Conservation (phyloP, 2,329 filamentous ascomycete genomes). For the Apiospora kogelbergensis region DNA sequence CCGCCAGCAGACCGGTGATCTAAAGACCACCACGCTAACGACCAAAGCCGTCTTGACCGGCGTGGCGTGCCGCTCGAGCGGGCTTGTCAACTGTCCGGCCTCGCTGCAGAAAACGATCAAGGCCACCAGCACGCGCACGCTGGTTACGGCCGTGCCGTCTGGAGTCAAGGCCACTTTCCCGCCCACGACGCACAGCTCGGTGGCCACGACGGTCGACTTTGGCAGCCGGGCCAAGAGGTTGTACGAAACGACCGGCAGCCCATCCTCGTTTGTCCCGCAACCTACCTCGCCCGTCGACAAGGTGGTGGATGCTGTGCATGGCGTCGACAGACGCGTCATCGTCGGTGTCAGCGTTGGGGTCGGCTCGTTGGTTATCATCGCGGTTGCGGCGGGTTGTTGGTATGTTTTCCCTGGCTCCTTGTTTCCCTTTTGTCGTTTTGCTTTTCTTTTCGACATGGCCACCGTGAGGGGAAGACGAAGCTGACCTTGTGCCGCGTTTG, state of each 20-base stretch:
- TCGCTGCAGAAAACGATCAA: constrained; percentile 47
- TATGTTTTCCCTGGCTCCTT: not conserved
- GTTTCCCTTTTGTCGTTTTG: too few species aligned
- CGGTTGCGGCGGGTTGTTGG: not conserved
- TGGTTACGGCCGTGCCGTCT: constrained; percentile 39
- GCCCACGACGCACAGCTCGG: constrained; percentile 28
- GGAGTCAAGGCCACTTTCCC: constrained; percentile 42
- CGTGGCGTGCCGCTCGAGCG: constrained; percentile 41
- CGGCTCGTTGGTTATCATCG: not conserved
- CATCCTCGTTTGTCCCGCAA: constrained; percentile 41
- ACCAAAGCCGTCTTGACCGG: constrained; percentile 43
- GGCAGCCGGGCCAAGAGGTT: constrained; percentile 38
- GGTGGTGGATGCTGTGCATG: not conserved
- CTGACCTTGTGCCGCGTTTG: not conserved
- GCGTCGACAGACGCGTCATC: not conserved
- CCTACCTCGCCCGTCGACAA: constrained; percentile 26
- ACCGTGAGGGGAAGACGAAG: not conserved
- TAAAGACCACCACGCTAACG: constrained; percentile 40
- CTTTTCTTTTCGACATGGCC: not conserved
- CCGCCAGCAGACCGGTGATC: constrained; percentile 20
- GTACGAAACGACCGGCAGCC: constrained; percentile 41
- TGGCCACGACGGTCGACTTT: constrained; percentile 40
- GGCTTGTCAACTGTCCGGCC: constrained; percentile 48
- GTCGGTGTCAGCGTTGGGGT: constrained; percentile 1
- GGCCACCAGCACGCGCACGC: constrained; percentile 37